phyloP scores from a whole-genome alignment of 1,284 basidiomycete genomes.

The Moesziomyces sp. region DNA sequence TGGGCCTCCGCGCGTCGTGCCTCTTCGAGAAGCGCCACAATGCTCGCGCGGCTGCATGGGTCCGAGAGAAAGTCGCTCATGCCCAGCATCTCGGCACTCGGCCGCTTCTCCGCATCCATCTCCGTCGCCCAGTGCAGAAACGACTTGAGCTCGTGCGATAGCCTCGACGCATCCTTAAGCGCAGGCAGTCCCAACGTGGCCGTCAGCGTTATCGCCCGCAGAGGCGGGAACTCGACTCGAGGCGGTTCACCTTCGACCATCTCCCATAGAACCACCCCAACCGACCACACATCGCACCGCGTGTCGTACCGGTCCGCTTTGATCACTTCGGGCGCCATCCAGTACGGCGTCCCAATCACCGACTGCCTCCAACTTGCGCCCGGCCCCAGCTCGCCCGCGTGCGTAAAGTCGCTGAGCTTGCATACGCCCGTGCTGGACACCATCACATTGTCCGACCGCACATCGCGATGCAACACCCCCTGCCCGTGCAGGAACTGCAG shows the following conservation, averaged over 20 bases:
- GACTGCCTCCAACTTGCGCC: constrained; percentile 27
- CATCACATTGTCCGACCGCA: constrained; percentile 58
- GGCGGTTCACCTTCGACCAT: constrained; percentile 62
- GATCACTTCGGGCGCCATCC: constrained; percentile 65
- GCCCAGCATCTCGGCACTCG: constrained; percentile 51
- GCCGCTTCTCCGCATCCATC: constrained; percentile 54
- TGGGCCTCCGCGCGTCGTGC: constrained; percentile 31
- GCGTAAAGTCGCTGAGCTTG: constrained; percentile 60
- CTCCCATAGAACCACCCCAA: constrained; percentile 59
- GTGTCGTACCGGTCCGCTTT: constrained; percentile 51
- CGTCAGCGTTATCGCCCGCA: constrained; percentile 58
- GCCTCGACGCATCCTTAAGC: constrained; percentile 21
- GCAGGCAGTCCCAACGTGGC: constrained; percentile 55
- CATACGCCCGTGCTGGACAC: constrained; percentile 45
- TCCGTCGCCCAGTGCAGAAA: constrained; percentile 59
- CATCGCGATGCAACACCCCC: constrained; percentile 53
- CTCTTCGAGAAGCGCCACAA: constrained; percentile 37
- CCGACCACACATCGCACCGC: constrained; percentile 57
- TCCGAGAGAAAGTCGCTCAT: constrained; percentile 51
- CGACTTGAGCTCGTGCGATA: constrained; percentile 54
- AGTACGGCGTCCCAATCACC: constrained; percentile 60
- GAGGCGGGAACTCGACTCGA: constrained; percentile 56
- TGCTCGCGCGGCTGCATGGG: constrained; percentile 39
- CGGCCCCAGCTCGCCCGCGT: constrained; percentile 45
- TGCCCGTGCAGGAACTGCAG: constrained; percentile 50